Percentiles rank a stretch among this genome's conserved stretches.
Evolutionary conservation across 331 rosid species (phyloP).

Genomic region (Phaseolus coccineus): DNA sequence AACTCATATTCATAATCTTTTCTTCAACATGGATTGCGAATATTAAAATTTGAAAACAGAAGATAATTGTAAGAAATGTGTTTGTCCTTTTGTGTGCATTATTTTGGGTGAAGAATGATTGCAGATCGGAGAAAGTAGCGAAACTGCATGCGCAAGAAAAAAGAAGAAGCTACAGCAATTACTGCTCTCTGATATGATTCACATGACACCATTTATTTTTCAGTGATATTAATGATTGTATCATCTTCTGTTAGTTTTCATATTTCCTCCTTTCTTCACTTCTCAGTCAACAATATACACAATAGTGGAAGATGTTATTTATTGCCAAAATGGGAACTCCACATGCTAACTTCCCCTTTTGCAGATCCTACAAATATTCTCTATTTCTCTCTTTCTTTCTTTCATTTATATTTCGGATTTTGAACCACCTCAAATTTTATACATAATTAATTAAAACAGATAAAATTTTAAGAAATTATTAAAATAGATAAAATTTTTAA

Average conservation of each 20-base stretch:
- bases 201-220: neutral
- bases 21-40: neutral
- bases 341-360: neutral
- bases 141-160: neutral
- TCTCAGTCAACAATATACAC: neutral
- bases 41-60: too few species aligned
- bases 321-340: neutral
- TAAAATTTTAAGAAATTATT: too few species aligned
- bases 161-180: neutral
- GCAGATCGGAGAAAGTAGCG: neutral
- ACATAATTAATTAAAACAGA: too few species aligned
- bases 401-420: too few species aligned
- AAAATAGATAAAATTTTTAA: too few species aligned
- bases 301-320: neutral
- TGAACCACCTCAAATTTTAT: too few species aligned
- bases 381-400: too few species aligned
- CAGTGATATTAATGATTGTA: neutral
- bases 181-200: neutral
- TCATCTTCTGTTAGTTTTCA: neutral
- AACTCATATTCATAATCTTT: neutral
- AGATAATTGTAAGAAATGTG: neutral
- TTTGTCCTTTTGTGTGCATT: neutral
- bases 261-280: neutral
- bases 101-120: neutral
- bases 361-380: neutral